Conservation (phyloP, 805 yeast species). For the Starmerella vaccinii region DNA sequence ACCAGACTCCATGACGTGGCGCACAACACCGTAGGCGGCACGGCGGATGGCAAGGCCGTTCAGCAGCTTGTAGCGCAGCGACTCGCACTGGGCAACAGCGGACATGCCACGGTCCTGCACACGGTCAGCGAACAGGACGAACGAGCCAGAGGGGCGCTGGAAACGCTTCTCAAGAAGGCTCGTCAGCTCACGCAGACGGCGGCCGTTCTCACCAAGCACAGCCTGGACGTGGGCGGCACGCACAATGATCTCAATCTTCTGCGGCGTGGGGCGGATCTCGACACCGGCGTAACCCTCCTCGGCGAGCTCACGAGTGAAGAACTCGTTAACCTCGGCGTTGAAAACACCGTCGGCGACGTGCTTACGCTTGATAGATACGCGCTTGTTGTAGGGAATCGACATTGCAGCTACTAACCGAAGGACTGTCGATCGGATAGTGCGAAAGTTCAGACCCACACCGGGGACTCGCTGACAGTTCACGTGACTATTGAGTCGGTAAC, state of each 20-base stretch:
- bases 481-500: background rate
- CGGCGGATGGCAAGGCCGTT: conserved; percentile 99
- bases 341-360: conserved; percentile 99
- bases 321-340: conserved; percentile 99
- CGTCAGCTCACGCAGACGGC: conserved; percentile 98
- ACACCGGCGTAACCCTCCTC: conserved; percentile 99
- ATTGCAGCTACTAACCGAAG: conserved; percentile 7
- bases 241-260: conserved; percentile 96
- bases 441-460: background rate
- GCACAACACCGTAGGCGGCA: conserved; percentile 99
- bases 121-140: conserved; percentile 95
- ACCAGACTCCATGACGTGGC: conserved; percentile 99
- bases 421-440: background rate
- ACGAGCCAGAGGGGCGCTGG: conserved; percentile 86
- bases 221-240: conserved; percentile 98
- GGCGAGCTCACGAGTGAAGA: conserved; percentile 99
- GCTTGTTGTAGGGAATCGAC: conserved; percentile 24
- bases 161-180: conserved; percentile 97
- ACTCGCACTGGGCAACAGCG: conserved; percentile 99
- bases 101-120: conserved; percentile 99
- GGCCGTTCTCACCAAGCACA: conserved; percentile 99
- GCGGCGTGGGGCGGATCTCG: conserved; percentile 96
- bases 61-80: conserved; percentile 93
- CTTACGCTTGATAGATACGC: conserved; percentile 96
- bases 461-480: background rate